Evolutionary conservation across 352 stramenopile species (phyloP), one percentile per base, ranked within the genome.

Genomic region (Phytopythium helicoides): DNA sequence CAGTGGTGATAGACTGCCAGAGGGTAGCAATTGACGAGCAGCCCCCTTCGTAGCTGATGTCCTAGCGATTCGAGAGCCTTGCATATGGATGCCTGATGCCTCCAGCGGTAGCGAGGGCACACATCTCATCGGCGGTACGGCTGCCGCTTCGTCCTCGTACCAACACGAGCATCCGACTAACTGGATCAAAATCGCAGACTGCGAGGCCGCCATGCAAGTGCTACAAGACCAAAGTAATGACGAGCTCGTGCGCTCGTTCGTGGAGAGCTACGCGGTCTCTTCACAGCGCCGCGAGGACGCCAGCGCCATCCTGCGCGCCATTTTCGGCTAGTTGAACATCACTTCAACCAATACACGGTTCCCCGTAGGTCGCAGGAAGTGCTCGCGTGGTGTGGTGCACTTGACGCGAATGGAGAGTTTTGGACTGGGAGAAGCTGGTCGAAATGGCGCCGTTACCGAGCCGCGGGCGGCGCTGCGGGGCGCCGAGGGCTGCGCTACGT

Each of bases 231-330:
- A 53, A 22, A 57, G 48, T 21, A 50, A 47, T 12, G 11, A 14
- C 2, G 56, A 31, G 35, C 60, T 50, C 21, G 58, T 58, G 35
- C 35, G 39, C 47, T 41, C 46, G 8, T 62, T 65, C 26, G 49
- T 76, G 11, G 60, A 34, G 18, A 42, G 64, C 14, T 72, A 71
- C 25, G 31, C 58, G 18, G 19, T 53, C 25, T 69, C 58, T 14
- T 35, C 36, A 26, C 62, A 69, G 50, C 59, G 68, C 35, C 58
- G 38, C 58, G 62, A 54, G 33, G 66, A 75, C 53, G 67, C 49
- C 1, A 49, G 66, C 25, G 35, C 45, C 16, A 68, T 75, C 31
- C 25, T 68, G 48, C 52, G 55, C 14, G 57, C 58, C 4, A 57
- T 75, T 46, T 75, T 75, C 42, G 12, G 41, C 3, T 41, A 21